phyloP scores from a whole-genome alignment of 176 grass and related monocot genomes.

The Saccharum spontaneum region DNA sequence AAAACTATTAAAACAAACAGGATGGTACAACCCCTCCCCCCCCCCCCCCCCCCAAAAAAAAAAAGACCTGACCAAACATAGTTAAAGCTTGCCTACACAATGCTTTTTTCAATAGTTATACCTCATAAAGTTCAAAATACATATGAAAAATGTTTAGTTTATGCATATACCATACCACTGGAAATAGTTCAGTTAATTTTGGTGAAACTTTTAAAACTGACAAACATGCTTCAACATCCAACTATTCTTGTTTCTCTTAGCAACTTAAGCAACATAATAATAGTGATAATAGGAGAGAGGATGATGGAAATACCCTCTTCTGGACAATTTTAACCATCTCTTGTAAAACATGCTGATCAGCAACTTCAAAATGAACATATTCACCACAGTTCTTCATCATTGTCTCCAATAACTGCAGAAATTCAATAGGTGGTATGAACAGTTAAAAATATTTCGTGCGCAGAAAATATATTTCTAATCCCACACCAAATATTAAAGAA shows the following conservation, averaged over 20 bases:
- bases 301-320: conserved; percentile 64
- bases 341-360: conserved; percentile 66
- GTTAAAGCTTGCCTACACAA: background rate
- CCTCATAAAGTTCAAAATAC: conserved; percentile 1
- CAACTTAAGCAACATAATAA: background rate
- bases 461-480: background rate
- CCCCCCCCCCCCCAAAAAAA: too few species aligned
- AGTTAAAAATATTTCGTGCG: background rate
- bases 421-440: background rate
- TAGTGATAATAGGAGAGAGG: background rate
- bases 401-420: conserved; percentile 86
- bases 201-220: background rate
- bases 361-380: conserved; percentile 83
- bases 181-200: background rate
- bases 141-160: background rate
- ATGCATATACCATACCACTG: background rate
- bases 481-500: conserved; percentile 10
- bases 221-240: background rate
- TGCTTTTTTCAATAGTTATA: background rate
- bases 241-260: conserved; percentile 19
- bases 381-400: conserved; percentile 95
- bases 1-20: background rate
- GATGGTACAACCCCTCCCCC: background rate
- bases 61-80: background rate
- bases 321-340: conserved; percentile 94